Conservation (phyloP, 1,284 basidiomycete species). For the Xerocomus minutiporus region DNA sequence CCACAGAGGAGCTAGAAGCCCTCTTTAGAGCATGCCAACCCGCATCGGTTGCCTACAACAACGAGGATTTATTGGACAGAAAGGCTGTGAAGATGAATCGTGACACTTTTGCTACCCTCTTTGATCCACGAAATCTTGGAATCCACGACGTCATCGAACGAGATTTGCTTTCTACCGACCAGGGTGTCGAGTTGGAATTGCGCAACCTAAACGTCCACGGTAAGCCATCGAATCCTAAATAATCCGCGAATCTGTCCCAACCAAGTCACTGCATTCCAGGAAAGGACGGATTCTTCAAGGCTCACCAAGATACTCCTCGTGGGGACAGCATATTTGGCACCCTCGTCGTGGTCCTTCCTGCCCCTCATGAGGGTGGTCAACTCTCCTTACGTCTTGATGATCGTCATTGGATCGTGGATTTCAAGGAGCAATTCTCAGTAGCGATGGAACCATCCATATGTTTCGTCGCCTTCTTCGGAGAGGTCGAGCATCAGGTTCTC, state of each 20-base stretch:
- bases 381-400: conserved; percentile 30
- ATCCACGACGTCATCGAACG: conserved; percentile 1
- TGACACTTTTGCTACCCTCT: conserved; percentile 22
- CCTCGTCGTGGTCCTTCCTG: conserved; percentile 33
- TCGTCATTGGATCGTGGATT: conserved; percentile 17
- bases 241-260: background rate
- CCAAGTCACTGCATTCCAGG: conserved; percentile 4
- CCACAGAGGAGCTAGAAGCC: background rate
- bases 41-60: background rate
- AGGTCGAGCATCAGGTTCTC: conserved; percentile 42
- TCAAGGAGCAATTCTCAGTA: background rate
- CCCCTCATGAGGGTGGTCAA: conserved; percentile 13
- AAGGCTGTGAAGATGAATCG: conserved; percentile 34
- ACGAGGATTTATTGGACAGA: conserved; percentile 17
- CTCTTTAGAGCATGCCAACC: conserved; percentile 4
- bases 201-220: conserved; percentile 37
- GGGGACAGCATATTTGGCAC: conserved; percentile 34
- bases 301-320: conserved; percentile 24
- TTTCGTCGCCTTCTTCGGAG: conserved; percentile 28
- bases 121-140: conserved; percentile 18
- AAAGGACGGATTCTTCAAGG: conserved; percentile 15
- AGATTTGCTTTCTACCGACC: conserved; percentile 21
- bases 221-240: conserved; percentile 2
- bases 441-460: conserved; percentile 12
- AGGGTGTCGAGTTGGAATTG: conserved; percentile 24